Conservation (phyloP, 768 basidiomycete species). For the Trametes cinnabarina region DNA sequence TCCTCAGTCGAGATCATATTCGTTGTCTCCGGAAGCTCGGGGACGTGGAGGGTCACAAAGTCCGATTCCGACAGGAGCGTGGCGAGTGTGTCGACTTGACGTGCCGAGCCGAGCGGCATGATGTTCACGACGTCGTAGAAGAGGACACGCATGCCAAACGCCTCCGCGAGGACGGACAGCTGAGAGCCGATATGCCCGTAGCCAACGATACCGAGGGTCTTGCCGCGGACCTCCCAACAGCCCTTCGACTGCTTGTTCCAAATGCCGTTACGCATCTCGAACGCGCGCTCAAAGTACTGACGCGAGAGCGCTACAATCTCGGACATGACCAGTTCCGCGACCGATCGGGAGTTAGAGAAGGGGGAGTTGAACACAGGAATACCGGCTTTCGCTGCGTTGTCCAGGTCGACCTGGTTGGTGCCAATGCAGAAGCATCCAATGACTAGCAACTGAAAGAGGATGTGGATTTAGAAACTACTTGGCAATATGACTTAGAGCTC, state of each 20-base stretch:
- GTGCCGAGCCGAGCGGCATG: conserved; percentile 95
- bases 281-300: conserved; percentile 85
- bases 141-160: conserved; percentile 92
- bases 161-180: conserved; percentile 93
- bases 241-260: conserved; percentile 99
- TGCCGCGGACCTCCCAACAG: conserved; percentile 98
- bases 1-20: conserved; percentile 84
- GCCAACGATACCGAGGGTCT: conserved; percentile 96
- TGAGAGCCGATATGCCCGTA: conserved; percentile 99
- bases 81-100: conserved; percentile 79
- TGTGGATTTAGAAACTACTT: background rate
- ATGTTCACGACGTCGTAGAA: conserved; percentile 95
- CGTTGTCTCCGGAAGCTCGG: conserved; percentile 93
- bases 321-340: conserved; percentile 94
- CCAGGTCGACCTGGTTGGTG: conserved; percentile 94
- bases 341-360: conserved; percentile 97
- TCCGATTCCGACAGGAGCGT: conserved; percentile 77
- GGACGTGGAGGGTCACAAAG: conserved; percentile 95
- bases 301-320: conserved; percentile 94
- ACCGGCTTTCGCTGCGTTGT: conserved; percentile 78
- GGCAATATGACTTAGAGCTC: conserved; percentile 15
- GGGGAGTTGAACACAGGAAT: conserved; percentile 99
- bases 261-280: conserved; percentile 82
- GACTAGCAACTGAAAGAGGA: conserved; percentile 70
- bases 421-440: conserved; percentile 99